A percentile compares a stretch with the other conserved stretches of the same genome.
phyloP scores from a whole-genome alignment of 345 rosid species.

The Abelmoschus esculentus region DNA sequence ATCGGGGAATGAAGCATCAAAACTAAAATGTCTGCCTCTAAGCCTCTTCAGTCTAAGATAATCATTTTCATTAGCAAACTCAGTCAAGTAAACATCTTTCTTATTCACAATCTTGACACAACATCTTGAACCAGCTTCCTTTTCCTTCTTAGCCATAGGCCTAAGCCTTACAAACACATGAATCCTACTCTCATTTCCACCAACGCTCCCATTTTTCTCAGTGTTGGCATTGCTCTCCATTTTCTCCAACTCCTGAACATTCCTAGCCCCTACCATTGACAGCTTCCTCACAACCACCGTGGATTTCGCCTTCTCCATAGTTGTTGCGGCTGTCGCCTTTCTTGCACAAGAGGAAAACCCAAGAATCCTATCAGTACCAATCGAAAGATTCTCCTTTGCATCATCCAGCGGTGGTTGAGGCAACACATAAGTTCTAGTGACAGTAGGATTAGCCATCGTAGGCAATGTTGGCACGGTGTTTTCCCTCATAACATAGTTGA shows the following conservation, averaged over 20 bases:
- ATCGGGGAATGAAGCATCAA: slow-evolving; percentile 82
- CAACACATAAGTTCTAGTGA: slow-evolving; percentile 39
- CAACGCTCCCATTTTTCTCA: slow-evolving; percentile 25
- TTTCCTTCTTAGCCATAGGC: slow-evolving; percentile 90
- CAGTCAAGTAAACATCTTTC: slow-evolving; percentile 80
- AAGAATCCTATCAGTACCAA: slow-evolving; percentile 44
- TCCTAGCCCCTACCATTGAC: slow-evolving; percentile 42
- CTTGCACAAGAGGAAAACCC: slow-evolving; percentile 45
- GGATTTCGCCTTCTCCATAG: not conserved
- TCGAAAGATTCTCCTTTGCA: slow-evolving; percentile 56
- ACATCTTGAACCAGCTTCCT: slow-evolving; percentile 64
- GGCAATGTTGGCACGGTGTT: slow-evolving; percentile 25
- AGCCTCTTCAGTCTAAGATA: slow-evolving; percentile 86
- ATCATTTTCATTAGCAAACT: slow-evolving; percentile 71
- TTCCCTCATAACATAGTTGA: slow-evolving; percentile 40
- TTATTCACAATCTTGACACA: slow-evolving; percentile 75
- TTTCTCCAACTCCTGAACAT: slow-evolving; percentile 34
- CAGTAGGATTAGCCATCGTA: slow-evolving; percentile 25
- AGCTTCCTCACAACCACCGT: slow-evolving; percentile 65
- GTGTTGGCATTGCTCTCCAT: slow-evolving; percentile 20
- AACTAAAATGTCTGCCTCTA: slow-evolving; percentile 77
- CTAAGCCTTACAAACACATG: slow-evolving; percentile 86
- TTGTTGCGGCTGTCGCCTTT: slow-evolving; percentile 26
- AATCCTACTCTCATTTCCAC: slow-evolving; percentile 40
- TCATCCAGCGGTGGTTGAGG: slow-evolving; percentile 46